Base-by-base conservation (phyloP, 208 protist genomes). In the Trypanosoma lewisi region DNA sequence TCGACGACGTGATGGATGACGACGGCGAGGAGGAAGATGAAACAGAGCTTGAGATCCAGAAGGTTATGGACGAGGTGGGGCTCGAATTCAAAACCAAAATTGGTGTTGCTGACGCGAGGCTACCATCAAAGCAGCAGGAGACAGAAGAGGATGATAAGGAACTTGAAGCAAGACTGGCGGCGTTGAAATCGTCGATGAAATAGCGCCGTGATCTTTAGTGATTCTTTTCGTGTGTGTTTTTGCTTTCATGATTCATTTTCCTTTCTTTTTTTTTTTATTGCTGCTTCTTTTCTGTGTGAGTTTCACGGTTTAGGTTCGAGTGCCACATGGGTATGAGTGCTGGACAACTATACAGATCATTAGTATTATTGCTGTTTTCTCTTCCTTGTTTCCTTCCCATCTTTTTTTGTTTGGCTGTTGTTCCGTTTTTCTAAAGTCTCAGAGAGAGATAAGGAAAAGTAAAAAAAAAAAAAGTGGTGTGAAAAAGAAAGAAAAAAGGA, bases 1-100 rank as follows among this genome's bases (percentile, higher is more conserved):
- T 97, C 42, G 94, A 97, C 65, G 86, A 94, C 52, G 89, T 84
- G 37, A 89, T 97, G 80, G 89, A 97, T 53, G 89, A 95, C 27
- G 89, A 95, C n/a, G 91, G 85, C 44, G 83, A 85, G 49, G 89
- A 96, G 74, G 89, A 97, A 71, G 91, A 84, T 33, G 89, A 97
- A 63, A 95, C 89, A 9, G 92, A 97, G 63, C 63, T 83, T 39
- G 85, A 94, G 62, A 88, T 97, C 54, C 80, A 90, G 65, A 94
- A 96, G 71, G 85, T 95, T 14, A 89, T 97, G 72, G 92, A 97
- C 58, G 89, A 97, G 77, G 87, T 84, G n/a, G 85, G 85, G 19
- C 65, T 97, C 11, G 92, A 97, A 50, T 91, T 97, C 66, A 85
- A 82, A 55, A 70, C 64, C 16, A 91, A 95, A 73, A 77, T 94